phyloP scores from a whole-genome alignment of 192 early-diverging fungal genomes.

The Chytriomyces hyalinus region DNA sequence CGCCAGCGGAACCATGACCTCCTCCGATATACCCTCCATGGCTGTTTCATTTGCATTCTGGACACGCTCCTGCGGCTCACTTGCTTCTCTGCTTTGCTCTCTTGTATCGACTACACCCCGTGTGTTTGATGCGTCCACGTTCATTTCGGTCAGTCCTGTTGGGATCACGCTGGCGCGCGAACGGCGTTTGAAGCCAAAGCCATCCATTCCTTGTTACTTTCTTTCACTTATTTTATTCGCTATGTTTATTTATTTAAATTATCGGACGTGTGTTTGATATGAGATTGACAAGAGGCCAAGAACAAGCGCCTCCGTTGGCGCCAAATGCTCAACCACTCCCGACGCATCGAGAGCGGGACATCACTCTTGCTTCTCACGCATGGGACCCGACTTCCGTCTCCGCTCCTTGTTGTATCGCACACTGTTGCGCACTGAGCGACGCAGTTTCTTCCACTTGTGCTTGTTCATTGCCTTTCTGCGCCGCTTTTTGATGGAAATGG shows the following conservation, averaged over 20 bases:
- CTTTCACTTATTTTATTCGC: too few relatives aligned
- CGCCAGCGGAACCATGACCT: constrained; percentile 4
- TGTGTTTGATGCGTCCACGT: too few relatives aligned
- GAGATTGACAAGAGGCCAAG: too few relatives aligned
- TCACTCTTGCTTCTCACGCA: constrained; percentile 53
- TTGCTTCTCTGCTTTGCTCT: background rate
- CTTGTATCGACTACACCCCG: background rate
- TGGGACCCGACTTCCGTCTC: constrained; percentile 44
- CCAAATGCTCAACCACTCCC: background rate
- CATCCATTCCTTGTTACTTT: too few relatives aligned
- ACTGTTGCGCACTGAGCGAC: constrained; percentile 46
- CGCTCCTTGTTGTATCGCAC: constrained; percentile 53
- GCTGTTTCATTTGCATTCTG: background rate
- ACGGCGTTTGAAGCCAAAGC: too few relatives aligned
- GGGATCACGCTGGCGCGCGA: too few relatives aligned
- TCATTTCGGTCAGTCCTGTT: too few relatives aligned
- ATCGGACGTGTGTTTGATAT: too few relatives aligned
- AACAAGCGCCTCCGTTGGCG: too few relatives aligned
- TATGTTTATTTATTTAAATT: too few relatives aligned
- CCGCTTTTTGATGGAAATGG: constrained; percentile 77
- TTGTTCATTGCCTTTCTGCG: constrained; percentile 94
- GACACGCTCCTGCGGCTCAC: background rate
- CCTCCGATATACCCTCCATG: background rate
- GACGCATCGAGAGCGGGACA: background rate
- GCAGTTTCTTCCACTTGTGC: constrained; percentile 91